Conservation (phyloP, 805 yeast species). For the Ogataea angusta region DNA sequence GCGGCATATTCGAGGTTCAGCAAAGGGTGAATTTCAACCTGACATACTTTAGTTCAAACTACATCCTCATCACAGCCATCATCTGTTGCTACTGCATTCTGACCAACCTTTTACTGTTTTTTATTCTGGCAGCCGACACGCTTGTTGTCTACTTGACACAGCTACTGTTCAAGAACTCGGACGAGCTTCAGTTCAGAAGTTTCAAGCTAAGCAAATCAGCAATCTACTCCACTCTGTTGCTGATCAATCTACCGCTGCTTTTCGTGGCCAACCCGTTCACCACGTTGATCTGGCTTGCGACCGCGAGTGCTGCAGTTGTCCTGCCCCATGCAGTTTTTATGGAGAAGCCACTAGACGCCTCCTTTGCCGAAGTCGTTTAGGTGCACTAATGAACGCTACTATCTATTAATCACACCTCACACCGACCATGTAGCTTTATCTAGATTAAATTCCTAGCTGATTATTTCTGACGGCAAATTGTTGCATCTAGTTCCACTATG, state of each 20-base stretch:
- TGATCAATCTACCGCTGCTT: conserved; percentile 49
- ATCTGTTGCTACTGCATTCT: conserved; percentile 75
- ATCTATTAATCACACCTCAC: conserved; percentile 1
- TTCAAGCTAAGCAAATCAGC: conserved; percentile 73
- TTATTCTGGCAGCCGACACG: conserved; percentile 55
- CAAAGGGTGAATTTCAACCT: conserved; percentile 80
- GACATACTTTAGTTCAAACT: conserved; percentile 82
- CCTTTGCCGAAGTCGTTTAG: conserved; percentile 69
- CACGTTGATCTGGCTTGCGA: conserved; percentile 87
- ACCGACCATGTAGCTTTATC: not conserved
- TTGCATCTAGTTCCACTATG: not conserved
- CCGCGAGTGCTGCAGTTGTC: conserved; percentile 76
- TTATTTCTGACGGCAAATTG: conserved; percentile 6
- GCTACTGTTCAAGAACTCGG: conserved; percentile 27
- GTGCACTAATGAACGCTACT: conserved; percentile 6
- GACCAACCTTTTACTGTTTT: conserved; percentile 76
- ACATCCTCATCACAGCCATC: conserved; percentile 62
- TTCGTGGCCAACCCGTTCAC: conserved; percentile 86
- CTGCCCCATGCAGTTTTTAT: conserved; percentile 84
- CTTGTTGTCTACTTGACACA: conserved; percentile 43
- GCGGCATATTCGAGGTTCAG: conserved; percentile 77
- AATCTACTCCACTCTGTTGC: conserved; percentile 76
- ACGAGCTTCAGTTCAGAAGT: conserved; percentile 34
- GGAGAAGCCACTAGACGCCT: conserved; percentile 95
- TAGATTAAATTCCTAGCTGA: too few relatives aligned